A percentile compares a stretch with the other conserved stretches of the same genome.
Conservation (phyloP, 2,329 filamentous ascomycete species). For the Fusarium denticulatum region DNA sequence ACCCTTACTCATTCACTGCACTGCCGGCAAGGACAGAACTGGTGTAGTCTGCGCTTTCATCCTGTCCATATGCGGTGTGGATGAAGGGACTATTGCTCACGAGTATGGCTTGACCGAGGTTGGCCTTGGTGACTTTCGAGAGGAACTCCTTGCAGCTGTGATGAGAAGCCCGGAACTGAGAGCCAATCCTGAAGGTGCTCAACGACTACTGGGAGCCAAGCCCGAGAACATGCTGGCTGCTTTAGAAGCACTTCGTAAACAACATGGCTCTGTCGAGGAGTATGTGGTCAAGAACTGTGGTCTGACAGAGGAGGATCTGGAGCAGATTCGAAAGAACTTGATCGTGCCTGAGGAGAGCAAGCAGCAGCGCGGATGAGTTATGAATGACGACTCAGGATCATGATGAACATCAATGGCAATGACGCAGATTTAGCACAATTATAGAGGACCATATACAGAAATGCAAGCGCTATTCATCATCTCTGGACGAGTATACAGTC, state of each 20-base stretch:
- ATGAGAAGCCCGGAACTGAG: slow-evolving; percentile 61
- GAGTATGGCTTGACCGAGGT: slow-evolving; percentile 76
- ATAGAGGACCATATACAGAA: background rate
- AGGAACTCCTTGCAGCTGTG: slow-evolving; percentile 60
- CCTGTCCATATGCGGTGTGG: slow-evolving; percentile 70
- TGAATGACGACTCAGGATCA: background rate
- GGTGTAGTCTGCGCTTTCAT: slow-evolving; percentile 75
- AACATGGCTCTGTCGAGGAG: slow-evolving; percentile 70
- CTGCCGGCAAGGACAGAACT: slow-evolving; percentile 81
- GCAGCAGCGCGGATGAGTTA: background rate
- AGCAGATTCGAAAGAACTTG: slow-evolving; percentile 61
- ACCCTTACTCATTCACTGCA: slow-evolving; percentile 76
- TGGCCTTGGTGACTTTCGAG: slow-evolving; percentile 65
- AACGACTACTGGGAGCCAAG: slow-evolving; percentile 57
- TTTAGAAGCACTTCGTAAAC: slow-evolving; percentile 63
- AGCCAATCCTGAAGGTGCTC: slow-evolving; percentile 56
- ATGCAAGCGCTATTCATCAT: slow-evolving; percentile 19
- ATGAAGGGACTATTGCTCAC: slow-evolving; percentile 65
- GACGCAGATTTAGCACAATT: background rate
- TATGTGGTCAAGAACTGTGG: slow-evolving; percentile 70
- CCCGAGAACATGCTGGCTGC: slow-evolving; percentile 61
- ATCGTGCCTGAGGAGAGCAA: slow-evolving; percentile 48
- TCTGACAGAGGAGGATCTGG: slow-evolving; percentile 65
- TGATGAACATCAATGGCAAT: background rate
- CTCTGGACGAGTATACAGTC: slow-evolving; percentile 8